Evolutionary conservation across 768 basidiomycete species (phyloP).

Genomic region (Leccinum subtestaceum): DNA sequence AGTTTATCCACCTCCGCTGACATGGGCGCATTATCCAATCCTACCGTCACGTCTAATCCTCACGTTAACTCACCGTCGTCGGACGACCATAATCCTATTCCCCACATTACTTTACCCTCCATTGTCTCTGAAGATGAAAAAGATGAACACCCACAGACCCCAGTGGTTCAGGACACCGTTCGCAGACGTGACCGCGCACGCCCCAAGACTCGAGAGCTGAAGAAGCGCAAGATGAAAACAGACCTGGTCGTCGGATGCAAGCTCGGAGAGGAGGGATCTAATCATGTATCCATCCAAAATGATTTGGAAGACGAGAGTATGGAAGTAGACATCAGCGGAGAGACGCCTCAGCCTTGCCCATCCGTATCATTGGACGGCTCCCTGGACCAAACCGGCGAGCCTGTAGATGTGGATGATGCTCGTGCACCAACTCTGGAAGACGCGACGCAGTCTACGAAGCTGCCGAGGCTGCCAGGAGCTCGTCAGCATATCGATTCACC

Average conservation of each 20-base stretch:
- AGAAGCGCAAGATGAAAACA: constrained; percentile 46
- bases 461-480: constrained; percentile 2
- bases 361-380: constrained; percentile 16
- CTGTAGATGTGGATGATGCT: constrained; percentile 17
- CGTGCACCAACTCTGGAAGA: constrained; percentile 1
- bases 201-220: constrained; percentile 54
- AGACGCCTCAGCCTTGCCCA: constrained; percentile 26
- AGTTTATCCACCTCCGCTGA: constrained; percentile 18
- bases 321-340: constrained; percentile 54
- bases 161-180: constrained; percentile 15
- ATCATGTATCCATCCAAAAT: constrained; percentile 51
- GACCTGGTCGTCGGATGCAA: constrained; percentile 33
- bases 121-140: constrained; percentile 37
- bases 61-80: constrained; percentile 22
- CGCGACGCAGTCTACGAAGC: neutral
- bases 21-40: constrained; percentile 17
- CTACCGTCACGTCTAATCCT: constrained; percentile 31
- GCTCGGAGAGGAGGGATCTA: constrained; percentile 26
- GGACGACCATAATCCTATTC: constrained; percentile 19
- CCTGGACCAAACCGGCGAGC: constrained; percentile 5
- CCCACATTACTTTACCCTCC: constrained; percentile 21
- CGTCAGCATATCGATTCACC: constrained; percentile 6
- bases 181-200: constrained; percentile 43
- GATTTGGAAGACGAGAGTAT: constrained; percentile 60
- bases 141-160: constrained; percentile 12